Evolutionary conservation across 345 rosid species (phyloP).

Genomic region (Salix exigua): DNA sequence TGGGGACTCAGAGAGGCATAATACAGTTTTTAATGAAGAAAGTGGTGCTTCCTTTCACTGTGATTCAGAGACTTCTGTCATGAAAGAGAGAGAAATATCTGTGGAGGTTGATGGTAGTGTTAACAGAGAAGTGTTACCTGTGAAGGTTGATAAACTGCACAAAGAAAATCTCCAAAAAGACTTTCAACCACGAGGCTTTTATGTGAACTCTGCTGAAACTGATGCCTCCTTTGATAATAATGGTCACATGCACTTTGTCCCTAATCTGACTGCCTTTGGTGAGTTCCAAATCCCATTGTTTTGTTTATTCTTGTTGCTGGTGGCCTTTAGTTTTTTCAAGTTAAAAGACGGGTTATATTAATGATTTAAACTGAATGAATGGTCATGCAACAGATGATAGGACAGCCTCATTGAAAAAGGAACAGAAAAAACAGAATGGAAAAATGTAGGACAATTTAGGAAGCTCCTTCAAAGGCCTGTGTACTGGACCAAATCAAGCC

Average conservation of each 20-base stretch:
- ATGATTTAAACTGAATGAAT: too few relatives aligned
- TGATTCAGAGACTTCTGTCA: constrained; percentile 62
- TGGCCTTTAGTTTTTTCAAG: neutral
- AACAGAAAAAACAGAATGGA: too few relatives aligned
- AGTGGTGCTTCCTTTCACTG: constrained; percentile 28
- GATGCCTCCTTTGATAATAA: constrained; percentile 34
- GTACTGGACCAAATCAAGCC: too few relatives aligned
- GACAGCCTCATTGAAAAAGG: too few relatives aligned
- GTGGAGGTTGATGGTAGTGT: constrained; percentile 15
- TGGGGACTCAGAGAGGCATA: constrained; percentile 27
- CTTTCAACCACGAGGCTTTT: constrained; percentile 29
- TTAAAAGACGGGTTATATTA: too few relatives aligned
- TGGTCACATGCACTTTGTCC: constrained; percentile 32
- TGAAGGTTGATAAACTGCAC: constrained; percentile 27
- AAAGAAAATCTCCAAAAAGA: constrained; percentile 15
- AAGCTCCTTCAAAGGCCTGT: too few relatives aligned
- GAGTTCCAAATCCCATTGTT: constrained; percentile 26
- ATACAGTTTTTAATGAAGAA: constrained; percentile 28
- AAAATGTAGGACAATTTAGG: too few relatives aligned
- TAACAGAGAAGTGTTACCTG: constrained; percentile 7
- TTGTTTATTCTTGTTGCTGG: neutral
- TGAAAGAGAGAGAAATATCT: constrained; percentile 39
- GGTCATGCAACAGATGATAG: too few relatives aligned
- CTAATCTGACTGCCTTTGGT: constrained; percentile 48
- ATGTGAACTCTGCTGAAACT: constrained; percentile 45